Base-by-base conservation (phyloP, 495 filamentous ascomycete species). In the Trichocladium antarcticum region DNA sequence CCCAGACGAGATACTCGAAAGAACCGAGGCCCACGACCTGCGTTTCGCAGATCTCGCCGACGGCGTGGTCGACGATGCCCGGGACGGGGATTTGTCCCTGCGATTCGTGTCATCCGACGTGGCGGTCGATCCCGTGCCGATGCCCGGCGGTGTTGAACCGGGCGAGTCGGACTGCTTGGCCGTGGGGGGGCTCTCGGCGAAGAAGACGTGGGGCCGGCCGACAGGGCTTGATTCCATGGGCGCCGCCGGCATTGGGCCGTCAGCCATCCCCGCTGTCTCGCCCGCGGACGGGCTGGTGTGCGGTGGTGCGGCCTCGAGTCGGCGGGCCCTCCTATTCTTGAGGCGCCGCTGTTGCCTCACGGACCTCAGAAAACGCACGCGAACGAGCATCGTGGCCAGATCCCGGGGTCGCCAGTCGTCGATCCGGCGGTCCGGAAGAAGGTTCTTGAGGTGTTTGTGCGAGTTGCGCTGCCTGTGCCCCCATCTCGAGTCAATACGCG, bases 371-470 rank as follows among this genome's bases (percentile, higher is more conserved):
- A 62, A 64, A 10, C 59, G 61, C 37, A 64, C 57, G 20, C 61
- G 57, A 6, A 60, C 35, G 24, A 55, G 50, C 61, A 64, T 64
- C 17, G 61, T 58, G 2, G 50, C 43, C 22, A 60, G 47, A 32
- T 64, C 61, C 34, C 61, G 42, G 14, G 61, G 61, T 49, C 61
- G 46, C 61, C 61, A 64, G 38, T 64, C 61, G 49, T 64, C 61
- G 38, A 64, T 64, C 36, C 61, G 51, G 35, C 61, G 59, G 34
- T 64, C 61, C n/a, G 61, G 61, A 14, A 64, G 55, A 4, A 64
- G 42, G 44, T 53, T 60, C 40, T 54, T 57, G 5, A 64, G 49
- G 39, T 62, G 61, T 47, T 64, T 64, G 59, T 64, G 61, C 3
- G 61, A 58, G 54, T 64, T 64, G 42, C 61, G 61, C 34, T 64